Conservation (phyloP, 2,329 filamentous ascomycete species). For the Amauroascus verrucosus region DNA sequence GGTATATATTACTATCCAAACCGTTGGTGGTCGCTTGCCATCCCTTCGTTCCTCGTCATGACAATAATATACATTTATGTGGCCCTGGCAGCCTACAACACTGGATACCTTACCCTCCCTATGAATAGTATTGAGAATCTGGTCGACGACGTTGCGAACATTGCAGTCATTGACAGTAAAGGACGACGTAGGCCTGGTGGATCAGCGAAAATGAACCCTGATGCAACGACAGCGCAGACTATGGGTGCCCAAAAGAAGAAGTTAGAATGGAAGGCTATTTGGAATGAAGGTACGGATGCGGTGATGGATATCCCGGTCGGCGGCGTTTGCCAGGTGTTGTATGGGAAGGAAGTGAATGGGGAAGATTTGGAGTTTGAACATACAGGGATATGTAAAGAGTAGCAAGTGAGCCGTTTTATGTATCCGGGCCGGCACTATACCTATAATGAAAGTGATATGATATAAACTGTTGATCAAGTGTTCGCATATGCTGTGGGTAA, state of each 20-base stretch:
- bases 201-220: constrained; percentile 34
- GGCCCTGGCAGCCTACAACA: constrained; percentile 83
- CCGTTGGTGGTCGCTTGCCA: constrained; percentile 91
- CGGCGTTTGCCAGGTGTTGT: constrained; percentile 88
- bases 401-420: background rate
- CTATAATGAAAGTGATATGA: too few species aligned
- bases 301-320: constrained; percentile 95
- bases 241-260: constrained; percentile 33
- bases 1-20: constrained; percentile 96
- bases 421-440: background rate
- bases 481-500: too few species aligned
- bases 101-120: constrained; percentile 72
- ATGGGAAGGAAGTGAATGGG: constrained; percentile 43
- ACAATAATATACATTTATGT: constrained; percentile 85
- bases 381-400: background rate
- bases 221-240: constrained; percentile 33
- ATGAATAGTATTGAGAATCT: constrained; percentile 75
- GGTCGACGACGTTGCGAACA: constrained; percentile 78
- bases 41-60: constrained; percentile 85
- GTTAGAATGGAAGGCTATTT: constrained; percentile 68
- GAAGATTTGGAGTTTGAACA: background rate
- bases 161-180: constrained; percentile 68
- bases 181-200: constrained; percentile 46
- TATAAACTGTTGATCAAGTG: background rate
- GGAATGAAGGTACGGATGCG: constrained; percentile 89